These are phyloP conservation scores for Tagetes erecta DNA, from an alignment of 129 eudicot species.

Conservation along the genomic window DNA sequence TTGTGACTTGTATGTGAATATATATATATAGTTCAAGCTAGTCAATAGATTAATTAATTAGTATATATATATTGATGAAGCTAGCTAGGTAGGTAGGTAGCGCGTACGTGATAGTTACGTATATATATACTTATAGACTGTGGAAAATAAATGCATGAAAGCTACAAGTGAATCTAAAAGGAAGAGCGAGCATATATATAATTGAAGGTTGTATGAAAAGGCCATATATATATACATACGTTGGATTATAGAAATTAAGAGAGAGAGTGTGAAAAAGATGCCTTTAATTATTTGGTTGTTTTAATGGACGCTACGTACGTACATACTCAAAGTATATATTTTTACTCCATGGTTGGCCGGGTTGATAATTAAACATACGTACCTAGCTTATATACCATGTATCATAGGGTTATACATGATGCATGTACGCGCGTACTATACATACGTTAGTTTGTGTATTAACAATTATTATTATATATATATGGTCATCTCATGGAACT, in stretches of 20 bases:
- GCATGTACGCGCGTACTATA: no score
- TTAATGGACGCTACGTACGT: constrained; percentile 35
- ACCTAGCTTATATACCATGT: constrained; percentile 12
- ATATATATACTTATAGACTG: constrained; percentile 16
- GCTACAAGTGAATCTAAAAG: constrained; percentile 48
- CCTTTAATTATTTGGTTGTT: constrained; percentile 16
- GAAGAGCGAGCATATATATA: constrained; percentile 15
- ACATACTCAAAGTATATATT: no score
- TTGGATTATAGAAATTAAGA: constrained; percentile 22
- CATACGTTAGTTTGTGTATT: no score
- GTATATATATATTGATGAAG: neutral
- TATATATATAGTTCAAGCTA: neutral
- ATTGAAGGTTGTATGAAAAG: constrained; percentile 29
- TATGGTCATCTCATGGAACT: constrained; percentile 27
- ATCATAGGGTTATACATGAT: constrained; percentile 3
- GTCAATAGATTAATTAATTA: neutral
- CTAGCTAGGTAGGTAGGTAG: no score
- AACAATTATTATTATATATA: constrained; percentile 4
- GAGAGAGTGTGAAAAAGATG: neutral
- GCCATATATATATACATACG: constrained; percentile 26
- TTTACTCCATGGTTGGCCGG: no score
- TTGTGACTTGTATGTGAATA: no score
- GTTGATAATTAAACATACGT: no score
- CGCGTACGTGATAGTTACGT: neutral
- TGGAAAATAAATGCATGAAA: constrained; percentile 53